These are phyloP conservation scores for Lactarius hatsudake DNA, from an alignment of 768 basidiomycete genomes.

Conservation along the genomic window DNA sequence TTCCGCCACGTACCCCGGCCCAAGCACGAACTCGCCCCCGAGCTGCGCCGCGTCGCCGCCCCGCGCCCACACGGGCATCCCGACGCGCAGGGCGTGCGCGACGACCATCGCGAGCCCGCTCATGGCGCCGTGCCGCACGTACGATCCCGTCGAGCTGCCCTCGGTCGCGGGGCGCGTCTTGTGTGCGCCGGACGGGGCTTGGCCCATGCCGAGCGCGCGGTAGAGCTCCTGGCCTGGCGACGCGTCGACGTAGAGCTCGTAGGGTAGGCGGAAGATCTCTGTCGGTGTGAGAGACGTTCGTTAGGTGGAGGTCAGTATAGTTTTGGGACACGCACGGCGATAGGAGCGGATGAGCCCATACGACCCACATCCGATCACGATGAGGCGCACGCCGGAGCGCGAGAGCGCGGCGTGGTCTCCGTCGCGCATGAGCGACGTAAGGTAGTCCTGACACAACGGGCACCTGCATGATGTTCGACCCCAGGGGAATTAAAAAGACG, in stretches of 20 bases:
- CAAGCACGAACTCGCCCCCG: constrained; percentile 86
- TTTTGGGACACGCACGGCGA: constrained; percentile 42
- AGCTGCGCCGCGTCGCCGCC: constrained; percentile 76
- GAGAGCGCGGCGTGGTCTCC: constrained; percentile 48
- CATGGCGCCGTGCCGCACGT: constrained; percentile 63
- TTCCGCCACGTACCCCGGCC: constrained; percentile 48
- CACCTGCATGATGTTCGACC: constrained; percentile 47
- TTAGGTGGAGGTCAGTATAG: background rate
- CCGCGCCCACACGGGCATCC: constrained; percentile 80
- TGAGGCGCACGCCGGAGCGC: constrained; percentile 52
- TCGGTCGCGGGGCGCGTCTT: constrained; percentile 32
- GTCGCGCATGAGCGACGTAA: constrained; percentile 58
- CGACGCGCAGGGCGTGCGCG: constrained; percentile 62
- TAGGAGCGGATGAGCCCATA: constrained; percentile 76
- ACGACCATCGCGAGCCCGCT: constrained; percentile 74
- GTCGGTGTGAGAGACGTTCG: constrained; percentile 1
- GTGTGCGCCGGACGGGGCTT: constrained; percentile 41
- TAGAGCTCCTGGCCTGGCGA: constrained; percentile 55
- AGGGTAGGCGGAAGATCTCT: constrained; percentile 71
- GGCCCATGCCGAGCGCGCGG: constrained; percentile 72
- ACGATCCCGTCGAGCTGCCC: constrained; percentile 40
- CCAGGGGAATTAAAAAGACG: background rate
- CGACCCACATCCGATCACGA: constrained; percentile 79
- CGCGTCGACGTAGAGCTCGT: constrained; percentile 80
- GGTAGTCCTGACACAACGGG: constrained; percentile 84